Evolutionary conservation across 2,329 filamentous ascomycete species (phyloP).

Genomic region (Colletotrichum brevisporum): DNA sequence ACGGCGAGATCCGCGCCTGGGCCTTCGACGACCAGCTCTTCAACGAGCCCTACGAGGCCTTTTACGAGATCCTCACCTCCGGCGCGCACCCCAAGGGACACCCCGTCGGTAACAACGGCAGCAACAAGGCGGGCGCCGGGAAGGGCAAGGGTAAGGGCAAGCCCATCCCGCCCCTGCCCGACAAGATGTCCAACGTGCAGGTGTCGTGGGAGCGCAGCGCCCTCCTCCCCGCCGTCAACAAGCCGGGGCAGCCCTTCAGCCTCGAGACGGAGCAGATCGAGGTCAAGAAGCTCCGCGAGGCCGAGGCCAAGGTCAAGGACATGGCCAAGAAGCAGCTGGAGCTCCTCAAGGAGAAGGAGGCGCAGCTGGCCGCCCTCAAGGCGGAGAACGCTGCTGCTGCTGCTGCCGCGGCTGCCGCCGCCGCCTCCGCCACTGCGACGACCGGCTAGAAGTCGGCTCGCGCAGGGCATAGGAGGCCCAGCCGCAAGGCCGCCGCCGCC

Average conservation of each 20-base stretch:
- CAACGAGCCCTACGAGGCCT: slow-evolving; percentile 94
- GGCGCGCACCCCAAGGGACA: slow-evolving; percentile 71
- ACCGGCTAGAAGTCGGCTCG: slow-evolving; percentile 34
- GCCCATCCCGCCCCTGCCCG: slow-evolving; percentile 45
- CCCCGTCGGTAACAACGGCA: slow-evolving; percentile 45
- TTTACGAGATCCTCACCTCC: slow-evolving; percentile 88
- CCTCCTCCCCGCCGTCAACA: slow-evolving; percentile 78
- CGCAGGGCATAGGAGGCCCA: slow-evolving; percentile 6
- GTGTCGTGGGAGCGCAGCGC: slow-evolving; percentile 74
- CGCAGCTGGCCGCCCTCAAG: slow-evolving; percentile 72
- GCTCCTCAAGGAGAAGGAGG: slow-evolving; percentile 76
- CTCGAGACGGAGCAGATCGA: slow-evolving; percentile 77
- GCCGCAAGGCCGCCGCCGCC: slow-evolving; percentile 2
- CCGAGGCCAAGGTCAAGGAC: slow-evolving; percentile 73
- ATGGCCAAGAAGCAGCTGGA: slow-evolving; percentile 72
- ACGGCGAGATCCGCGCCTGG: slow-evolving; percentile 80
- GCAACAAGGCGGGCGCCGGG: slow-evolving; percentile 54
- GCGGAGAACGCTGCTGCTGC: slow-evolving; percentile 61
- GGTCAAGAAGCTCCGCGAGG: slow-evolving; percentile 73
- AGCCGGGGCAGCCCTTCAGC: slow-evolving; percentile 80
- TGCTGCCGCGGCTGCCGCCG: too few species aligned
- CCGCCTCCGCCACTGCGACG: neutral
- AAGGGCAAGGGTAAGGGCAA: slow-evolving; percentile 67
- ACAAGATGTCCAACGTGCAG: slow-evolving; percentile 49
- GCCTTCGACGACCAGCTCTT: slow-evolving; percentile 96